Conservation (phyloP, 108 stramenopile species). For the Pseudonitzschia delicatissima region DNA sequence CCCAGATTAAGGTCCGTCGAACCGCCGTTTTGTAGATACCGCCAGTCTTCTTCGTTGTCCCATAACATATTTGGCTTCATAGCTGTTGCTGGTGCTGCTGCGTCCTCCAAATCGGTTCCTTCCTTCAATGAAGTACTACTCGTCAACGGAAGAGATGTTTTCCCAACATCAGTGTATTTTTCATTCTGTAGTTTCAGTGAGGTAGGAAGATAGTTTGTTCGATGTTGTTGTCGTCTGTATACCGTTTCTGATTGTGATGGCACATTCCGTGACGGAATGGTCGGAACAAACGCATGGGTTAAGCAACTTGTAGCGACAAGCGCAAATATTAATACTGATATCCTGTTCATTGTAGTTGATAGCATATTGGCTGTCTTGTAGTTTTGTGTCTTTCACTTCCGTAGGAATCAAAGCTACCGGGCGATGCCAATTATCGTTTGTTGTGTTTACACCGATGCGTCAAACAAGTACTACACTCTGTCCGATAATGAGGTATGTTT, state of each 20-base stretch:
- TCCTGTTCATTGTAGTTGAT: background rate
- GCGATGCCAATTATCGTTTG: too few relatives aligned
- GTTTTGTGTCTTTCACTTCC: background rate
- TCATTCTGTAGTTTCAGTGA: background rate
- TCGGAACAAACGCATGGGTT: background rate
- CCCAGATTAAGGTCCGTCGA: constrained; percentile 65
- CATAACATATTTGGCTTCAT: background rate
- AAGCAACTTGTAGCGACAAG: background rate
- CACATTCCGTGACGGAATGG: background rate
- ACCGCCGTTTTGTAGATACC: constrained; percentile 61
- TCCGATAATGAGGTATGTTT: too few relatives aligned
- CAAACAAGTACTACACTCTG: too few relatives aligned
- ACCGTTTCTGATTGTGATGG: background rate
- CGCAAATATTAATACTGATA: background rate
- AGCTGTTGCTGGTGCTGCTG: background rate
- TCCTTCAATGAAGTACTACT: background rate
- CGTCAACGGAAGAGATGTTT: background rate
- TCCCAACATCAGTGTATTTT: background rate
- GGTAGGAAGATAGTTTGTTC: background rate
- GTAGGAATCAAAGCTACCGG: too few relatives aligned
- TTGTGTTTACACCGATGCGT: too few relatives aligned
- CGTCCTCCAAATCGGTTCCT: background rate
- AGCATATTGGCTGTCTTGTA: background rate
- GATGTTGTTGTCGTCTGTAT: background rate
- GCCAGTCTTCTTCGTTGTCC: constrained; percentile 4